These are phyloP conservation scores for Alternaria angustiovoidea DNA, from an alignment of 2,329 filamentous ascomycete species.

Conservation along the genomic window DNA sequence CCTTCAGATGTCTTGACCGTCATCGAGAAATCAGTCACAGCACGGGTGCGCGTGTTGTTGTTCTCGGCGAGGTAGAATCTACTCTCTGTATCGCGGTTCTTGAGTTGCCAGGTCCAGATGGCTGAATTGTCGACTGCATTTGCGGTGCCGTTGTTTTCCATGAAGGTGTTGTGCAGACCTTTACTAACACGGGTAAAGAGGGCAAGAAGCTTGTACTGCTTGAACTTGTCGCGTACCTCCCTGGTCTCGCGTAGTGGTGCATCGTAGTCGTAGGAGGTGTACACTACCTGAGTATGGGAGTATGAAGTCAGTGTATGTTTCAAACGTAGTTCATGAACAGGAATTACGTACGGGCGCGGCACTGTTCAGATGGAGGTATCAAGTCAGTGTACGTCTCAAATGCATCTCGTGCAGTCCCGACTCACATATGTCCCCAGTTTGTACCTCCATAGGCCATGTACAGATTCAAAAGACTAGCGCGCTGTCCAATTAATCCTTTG, in stretches of 20 bases:
- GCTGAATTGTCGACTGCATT: conserved; percentile 52
- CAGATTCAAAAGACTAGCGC: conserved; percentile 58
- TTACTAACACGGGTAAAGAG: conserved; percentile 63
- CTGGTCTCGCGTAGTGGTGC: conserved; percentile 64
- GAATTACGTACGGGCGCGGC: not conserved
- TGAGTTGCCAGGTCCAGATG: conserved; percentile 62
- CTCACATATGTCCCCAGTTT: not conserved
- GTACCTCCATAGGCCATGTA: conserved; percentile 55
- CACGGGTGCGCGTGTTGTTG: conserved; percentile 54
- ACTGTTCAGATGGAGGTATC: not conserved
- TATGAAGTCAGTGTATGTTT: not conserved
- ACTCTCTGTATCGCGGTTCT: conserved; percentile 59
- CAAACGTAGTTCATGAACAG: not conserved
- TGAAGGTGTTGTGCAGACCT: conserved; percentile 61
- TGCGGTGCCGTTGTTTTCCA: conserved; percentile 64
- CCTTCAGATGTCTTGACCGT: conserved; percentile 60
- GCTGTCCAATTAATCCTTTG: conserved; percentile 63
- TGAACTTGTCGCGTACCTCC: conserved; percentile 62
- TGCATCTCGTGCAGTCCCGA: not conserved
- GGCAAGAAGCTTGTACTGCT: conserved; percentile 63
- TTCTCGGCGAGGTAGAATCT: conserved; percentile 63
- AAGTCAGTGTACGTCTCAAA: not conserved
- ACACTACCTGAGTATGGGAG: conserved; percentile 51
- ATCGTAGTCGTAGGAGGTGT: conserved; percentile 57
- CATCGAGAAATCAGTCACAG: conserved; percentile 57